Conservation (phyloP, 345 rosid species). For the Firmiana major region DNA sequence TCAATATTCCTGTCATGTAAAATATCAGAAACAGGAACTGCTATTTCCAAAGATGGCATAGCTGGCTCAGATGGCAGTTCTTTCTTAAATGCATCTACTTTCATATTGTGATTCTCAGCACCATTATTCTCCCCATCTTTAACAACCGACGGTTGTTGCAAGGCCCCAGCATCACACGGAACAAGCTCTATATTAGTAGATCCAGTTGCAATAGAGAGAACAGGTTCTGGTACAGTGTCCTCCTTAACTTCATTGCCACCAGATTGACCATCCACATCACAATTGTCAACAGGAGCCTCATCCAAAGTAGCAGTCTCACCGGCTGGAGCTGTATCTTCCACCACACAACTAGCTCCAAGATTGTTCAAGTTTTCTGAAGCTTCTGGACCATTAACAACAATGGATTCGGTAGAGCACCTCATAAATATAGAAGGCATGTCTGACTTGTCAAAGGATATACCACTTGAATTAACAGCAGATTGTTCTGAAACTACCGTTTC, state of each 20-base stretch:
- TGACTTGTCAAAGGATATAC: background rate
- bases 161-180: background rate
- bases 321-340: background rate
- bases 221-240: background rate
- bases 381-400: background rate
- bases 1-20: slow-evolving; percentile 13
- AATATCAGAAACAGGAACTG: background rate
- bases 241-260: background rate
- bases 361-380: background rate
- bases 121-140: background rate
- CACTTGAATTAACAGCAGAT: background rate
- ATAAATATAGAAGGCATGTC: background rate
- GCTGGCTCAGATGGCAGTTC: background rate
- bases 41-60: background rate
- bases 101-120: slow-evolving; percentile 6
- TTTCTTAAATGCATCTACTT: background rate
- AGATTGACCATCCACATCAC: background rate
- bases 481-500: background rate
- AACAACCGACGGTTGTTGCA: background rate
- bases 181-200: slow-evolving; percentile 2
- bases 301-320: background rate
- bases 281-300: background rate
- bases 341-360: background rate
- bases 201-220: slow-evolving; percentile 6
- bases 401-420: background rate